phyloP scores from a whole-genome alignment of 495 filamentous ascomycete species.

The Penicillium psychrofluorescens region DNA sequence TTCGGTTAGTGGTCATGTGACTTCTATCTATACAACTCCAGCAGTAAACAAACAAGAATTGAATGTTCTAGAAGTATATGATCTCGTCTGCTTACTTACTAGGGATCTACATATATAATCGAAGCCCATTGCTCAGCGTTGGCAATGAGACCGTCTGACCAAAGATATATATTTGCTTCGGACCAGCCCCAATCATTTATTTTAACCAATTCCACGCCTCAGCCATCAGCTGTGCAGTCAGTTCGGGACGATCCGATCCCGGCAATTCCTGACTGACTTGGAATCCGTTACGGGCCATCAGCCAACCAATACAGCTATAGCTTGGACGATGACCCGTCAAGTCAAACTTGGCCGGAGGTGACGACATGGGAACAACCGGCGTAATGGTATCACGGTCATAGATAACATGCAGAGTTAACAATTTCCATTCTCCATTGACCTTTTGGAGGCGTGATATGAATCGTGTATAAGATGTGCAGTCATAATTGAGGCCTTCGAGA shows the following conservation, averaged over 20 bases:
- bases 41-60: too few species aligned
- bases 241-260: not conserved
- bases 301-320: not conserved
- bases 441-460: not conserved
- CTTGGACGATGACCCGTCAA: not conserved
- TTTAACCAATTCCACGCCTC: too few species aligned
- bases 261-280: not conserved
- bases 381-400: constrained; percentile 1
- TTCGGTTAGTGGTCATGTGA: too few species aligned
- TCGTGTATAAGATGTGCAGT: not conserved
- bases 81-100: too few species aligned
- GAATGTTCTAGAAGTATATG: too few species aligned
- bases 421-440: constrained; percentile 1
- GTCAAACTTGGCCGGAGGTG: not conserved
- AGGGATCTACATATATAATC: too few species aligned
- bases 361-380: not conserved
- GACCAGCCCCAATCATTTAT: too few species aligned
- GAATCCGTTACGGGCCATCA: constrained; percentile 1
- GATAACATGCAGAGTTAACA: not conserved
- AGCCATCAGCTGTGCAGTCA: too few species aligned
- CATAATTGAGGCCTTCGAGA: not conserved
- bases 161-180: too few species aligned
- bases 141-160: too few species aligned
- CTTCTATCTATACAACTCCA: too few species aligned
- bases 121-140: too few species aligned